Percentiles rank a stretch among this genome's conserved stretches.
phyloP scores from a whole-genome alignment of 805 yeast species.

The Cyberlindnera meyerae region DNA sequence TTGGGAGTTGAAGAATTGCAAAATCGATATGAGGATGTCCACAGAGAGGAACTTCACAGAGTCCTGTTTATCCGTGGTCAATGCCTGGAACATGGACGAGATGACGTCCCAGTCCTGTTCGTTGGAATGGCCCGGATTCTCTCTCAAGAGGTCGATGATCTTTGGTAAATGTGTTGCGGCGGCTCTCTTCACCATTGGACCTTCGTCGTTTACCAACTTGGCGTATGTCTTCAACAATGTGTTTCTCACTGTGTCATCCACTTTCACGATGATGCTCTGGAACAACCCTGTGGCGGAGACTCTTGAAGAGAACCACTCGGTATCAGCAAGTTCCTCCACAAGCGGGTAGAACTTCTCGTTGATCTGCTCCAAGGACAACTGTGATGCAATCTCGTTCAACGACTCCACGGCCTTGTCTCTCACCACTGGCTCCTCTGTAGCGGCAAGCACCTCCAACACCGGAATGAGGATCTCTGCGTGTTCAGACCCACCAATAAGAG shows the following conservation, averaged over 20 bases:
- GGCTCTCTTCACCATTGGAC: slow-evolving; percentile 96
- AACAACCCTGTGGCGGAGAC: slow-evolving; percentile 90
- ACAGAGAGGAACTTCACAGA: slow-evolving; percentile 88
- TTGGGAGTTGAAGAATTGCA: slow-evolving; percentile 58
- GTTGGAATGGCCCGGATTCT: slow-evolving; percentile 38
- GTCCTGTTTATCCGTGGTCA: slow-evolving; percentile 86
- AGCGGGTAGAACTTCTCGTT: slow-evolving; percentile 66
- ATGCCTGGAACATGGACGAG: slow-evolving; percentile 73
- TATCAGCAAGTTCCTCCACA: slow-evolving; percentile 71
- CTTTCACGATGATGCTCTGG: slow-evolving; percentile 59
- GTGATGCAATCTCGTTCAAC: slow-evolving; percentile 62
- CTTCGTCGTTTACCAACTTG: slow-evolving; percentile 78
- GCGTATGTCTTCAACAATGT: slow-evolving; percentile 63
- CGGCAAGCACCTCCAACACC: slow-evolving; percentile 71
- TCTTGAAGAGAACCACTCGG: slow-evolving; percentile 92
- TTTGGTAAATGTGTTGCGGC: slow-evolving; percentile 83
- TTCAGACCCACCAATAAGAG: slow-evolving; percentile 80
- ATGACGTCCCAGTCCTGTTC: slow-evolving; percentile 73
- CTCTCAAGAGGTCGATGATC: slow-evolving; percentile 56
- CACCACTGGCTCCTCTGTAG: slow-evolving; percentile 94
- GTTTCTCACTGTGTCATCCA: slow-evolving; percentile 48
- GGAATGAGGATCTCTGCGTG: slow-evolving; percentile 56
- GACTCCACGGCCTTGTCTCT: slow-evolving; percentile 92
- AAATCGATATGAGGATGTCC: slow-evolving; percentile 79
- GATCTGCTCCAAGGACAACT: slow-evolving; percentile 59